A percentile compares a stretch with the other conserved stretches of the same genome.
Conservation (phyloP, 2,329 filamentous ascomycete genomes). For the Bipolaris zeicola region DNA sequence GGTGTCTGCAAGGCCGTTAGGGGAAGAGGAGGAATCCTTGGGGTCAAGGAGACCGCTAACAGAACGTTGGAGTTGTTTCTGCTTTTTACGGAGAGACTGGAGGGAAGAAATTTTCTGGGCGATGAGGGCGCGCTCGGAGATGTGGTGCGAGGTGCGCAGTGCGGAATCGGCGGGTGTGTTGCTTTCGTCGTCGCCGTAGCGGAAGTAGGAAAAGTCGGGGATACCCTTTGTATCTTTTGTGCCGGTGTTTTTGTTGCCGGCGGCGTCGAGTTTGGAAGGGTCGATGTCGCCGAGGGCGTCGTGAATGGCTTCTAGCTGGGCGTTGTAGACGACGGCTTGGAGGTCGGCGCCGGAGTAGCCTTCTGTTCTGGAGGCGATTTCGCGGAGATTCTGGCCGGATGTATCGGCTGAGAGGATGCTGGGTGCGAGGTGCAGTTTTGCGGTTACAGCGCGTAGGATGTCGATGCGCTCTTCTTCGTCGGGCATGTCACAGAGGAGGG, state of each 20-base stretch:
- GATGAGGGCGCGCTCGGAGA: constrained; percentile 80
- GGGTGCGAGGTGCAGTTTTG: constrained; percentile 75
- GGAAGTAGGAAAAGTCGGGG: constrained; percentile 67
- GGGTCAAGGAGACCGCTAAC: constrained; percentile 2
- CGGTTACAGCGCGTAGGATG: constrained; percentile 82
- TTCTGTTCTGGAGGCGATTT: constrained; percentile 79
- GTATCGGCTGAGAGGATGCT: constrained; percentile 60
- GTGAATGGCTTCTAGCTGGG: constrained; percentile 95
- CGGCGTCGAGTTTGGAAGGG: constrained; percentile 33
- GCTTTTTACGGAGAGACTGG: constrained; percentile 70
- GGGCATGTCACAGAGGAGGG: constrained; percentile 88
- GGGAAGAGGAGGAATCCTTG: constrained; percentile 3
- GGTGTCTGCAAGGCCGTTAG: constrained; percentile 9
- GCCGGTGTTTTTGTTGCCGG: constrained; percentile 35
- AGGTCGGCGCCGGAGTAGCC: constrained; percentile 94
- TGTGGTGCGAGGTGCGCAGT: constrained; percentile 55
- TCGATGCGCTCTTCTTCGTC: constrained; percentile 79
- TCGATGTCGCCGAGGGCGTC: constrained; percentile 74
- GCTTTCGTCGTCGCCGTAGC: constrained; percentile 67
- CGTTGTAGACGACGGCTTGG: constrained; percentile 93
- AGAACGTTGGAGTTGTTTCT: constrained; percentile 55
- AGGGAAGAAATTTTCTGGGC: constrained; percentile 81
- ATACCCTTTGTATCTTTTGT: constrained; percentile 32
- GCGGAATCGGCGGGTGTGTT: constrained; percentile 38
- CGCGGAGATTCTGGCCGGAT: constrained; percentile 57